phyloP scores from a whole-genome alignment of 2,329 filamentous ascomycete species.

The Trichoderma simmonsii region DNA sequence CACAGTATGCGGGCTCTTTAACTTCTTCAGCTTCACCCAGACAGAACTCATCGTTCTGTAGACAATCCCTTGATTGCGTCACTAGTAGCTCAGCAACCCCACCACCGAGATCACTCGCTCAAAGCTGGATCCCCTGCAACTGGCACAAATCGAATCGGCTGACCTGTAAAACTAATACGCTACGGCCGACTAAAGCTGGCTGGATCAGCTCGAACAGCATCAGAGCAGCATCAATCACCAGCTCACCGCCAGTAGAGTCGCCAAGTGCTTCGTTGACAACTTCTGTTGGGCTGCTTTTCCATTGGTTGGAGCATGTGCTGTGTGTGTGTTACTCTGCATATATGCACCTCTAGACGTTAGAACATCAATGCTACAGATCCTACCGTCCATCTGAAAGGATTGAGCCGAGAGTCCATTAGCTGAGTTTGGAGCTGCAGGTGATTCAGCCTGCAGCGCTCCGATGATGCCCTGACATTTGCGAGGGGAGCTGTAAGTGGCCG shows the following conservation, averaged over 20 bases:
- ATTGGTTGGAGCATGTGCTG: neutral
- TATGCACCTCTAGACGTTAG: neutral
- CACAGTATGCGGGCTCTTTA: neutral
- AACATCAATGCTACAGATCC: neutral
- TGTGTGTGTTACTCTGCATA: neutral
- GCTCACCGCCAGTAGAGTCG: conserved; percentile 9
- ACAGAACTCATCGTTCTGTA: neutral
- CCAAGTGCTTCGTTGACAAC: neutral
- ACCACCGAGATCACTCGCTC: neutral
- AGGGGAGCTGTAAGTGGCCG: neutral
- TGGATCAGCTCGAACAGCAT: neutral
- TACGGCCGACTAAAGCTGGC: conserved; percentile 1
- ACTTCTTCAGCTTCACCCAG: neutral
- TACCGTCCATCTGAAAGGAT: neutral
- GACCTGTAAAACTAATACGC: conserved; percentile 14
- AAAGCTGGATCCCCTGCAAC: neutral
- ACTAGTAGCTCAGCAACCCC: conserved; percentile 4
- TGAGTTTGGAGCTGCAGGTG: neutral
- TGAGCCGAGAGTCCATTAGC: neutral
- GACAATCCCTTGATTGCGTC: neutral
- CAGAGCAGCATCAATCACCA: neutral
- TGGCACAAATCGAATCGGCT: conserved; percentile 5
- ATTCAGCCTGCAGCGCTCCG: neutral
- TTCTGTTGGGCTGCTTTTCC: neutral
- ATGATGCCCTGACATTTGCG: neutral